Evolutionary conservation across 768 basidiomycete species (phyloP).

Genomic region (Paxillus rubicundulus): DNA sequence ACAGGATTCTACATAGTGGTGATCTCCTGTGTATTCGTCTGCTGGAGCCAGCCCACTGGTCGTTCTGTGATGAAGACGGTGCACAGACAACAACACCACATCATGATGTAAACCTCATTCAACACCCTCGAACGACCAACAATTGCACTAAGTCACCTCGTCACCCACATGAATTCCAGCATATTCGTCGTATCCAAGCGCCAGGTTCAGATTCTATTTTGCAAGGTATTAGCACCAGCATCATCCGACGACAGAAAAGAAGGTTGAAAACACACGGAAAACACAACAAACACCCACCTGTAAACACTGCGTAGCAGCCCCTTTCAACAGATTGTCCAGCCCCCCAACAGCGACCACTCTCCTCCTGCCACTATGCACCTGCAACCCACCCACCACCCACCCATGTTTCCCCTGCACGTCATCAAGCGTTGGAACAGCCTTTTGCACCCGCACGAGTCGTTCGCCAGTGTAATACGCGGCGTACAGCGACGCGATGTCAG

Average conservation of each 20-base stretch:
- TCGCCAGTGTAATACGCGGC: slow-evolving; percentile 76
- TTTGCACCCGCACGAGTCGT: slow-evolving; percentile 64
- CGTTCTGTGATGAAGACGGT: too few species aligned
- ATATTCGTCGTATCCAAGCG: slow-evolving; percentile 83
- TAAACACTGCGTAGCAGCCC: slow-evolving; percentile 97
- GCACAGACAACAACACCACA: too few species aligned
- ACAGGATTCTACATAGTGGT: too few species aligned
- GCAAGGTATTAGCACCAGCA: not conserved
- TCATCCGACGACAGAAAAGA: not conserved
- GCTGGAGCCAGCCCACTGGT: too few species aligned
- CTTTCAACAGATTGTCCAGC: slow-evolving; percentile 94
- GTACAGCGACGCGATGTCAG: slow-evolving; percentile 70
- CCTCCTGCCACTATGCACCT: slow-evolving; percentile 85
- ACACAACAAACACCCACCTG: slow-evolving; percentile 61
- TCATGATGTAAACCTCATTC: too few species aligned
- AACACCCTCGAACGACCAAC: too few species aligned
- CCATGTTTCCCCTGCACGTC: slow-evolving; percentile 85
- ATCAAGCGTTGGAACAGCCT: slow-evolving; percentile 66
- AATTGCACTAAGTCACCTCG: slow-evolving; percentile 3
- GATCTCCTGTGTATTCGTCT: too few species aligned
- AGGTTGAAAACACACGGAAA: not conserved
- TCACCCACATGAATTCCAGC: slow-evolving; percentile 61
- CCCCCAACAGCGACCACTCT: slow-evolving; percentile 95
- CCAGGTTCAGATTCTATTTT: slow-evolving; percentile 83
- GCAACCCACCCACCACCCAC: slow-evolving; percentile 89